Conservation (phyloP, 257 asterid species). For the Nemophila menziesii region DNA sequence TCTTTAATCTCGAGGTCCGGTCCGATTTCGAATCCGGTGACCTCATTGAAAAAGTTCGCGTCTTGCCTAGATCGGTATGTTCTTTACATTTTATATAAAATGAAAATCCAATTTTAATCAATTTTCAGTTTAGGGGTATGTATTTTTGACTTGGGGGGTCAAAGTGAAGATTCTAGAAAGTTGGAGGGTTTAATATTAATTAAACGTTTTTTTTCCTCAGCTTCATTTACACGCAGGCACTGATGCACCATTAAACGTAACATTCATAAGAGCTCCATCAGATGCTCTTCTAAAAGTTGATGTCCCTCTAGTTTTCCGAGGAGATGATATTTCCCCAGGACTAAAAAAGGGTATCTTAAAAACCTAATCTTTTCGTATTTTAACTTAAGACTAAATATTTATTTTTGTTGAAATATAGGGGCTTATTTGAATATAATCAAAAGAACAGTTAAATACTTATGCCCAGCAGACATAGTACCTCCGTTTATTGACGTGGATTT, state of each 20-base stretch:
- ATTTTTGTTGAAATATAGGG: slow-evolving; percentile 29
- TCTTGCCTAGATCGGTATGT: slow-evolving; percentile 70
- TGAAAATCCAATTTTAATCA: background rate
- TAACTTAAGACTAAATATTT: background rate
- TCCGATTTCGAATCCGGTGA: slow-evolving; percentile 48
- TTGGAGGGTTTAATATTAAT: background rate
- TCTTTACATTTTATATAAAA: background rate
- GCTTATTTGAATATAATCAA: slow-evolving; percentile 60
- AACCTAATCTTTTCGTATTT: slow-evolving; percentile 5
- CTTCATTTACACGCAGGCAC: slow-evolving; percentile 78
- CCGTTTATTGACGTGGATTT: slow-evolving; percentile 82
- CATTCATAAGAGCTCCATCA: slow-evolving; percentile 90
- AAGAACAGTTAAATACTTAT: slow-evolving; percentile 66
- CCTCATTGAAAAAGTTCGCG: slow-evolving; percentile 67
- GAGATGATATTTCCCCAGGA: slow-evolving; percentile 91
- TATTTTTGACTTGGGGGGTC: background rate
- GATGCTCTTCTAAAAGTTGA: slow-evolving; percentile 54
- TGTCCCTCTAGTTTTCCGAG: slow-evolving; percentile 71
- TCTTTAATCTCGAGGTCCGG: slow-evolving; percentile 70
- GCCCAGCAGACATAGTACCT: slow-evolving; percentile 86
- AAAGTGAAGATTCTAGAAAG: no score
- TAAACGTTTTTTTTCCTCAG: slow-evolving; percentile 34
- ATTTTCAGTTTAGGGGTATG: background rate
- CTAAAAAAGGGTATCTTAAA: slow-evolving; percentile 46
- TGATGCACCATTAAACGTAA: slow-evolving; percentile 70